A percentile compares a stretch with the other conserved stretches of the same genome.
These are phyloP conservation scores for Fusarium acutatum DNA, from an alignment of 2,329 filamentous ascomycete genomes.

Conservation along the genomic window DNA sequence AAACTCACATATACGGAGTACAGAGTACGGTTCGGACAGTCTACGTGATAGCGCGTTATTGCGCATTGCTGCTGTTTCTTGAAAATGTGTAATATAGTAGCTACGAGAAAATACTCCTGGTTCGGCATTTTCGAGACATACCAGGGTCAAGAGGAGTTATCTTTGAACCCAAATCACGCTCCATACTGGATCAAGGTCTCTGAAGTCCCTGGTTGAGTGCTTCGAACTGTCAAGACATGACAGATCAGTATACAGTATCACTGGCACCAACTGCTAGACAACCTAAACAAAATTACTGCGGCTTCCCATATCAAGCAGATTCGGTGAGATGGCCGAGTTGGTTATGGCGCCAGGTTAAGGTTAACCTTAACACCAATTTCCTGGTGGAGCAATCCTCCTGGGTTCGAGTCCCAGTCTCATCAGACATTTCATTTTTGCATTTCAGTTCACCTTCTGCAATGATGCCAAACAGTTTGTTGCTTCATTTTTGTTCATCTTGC, in stretches of 20 bases:
- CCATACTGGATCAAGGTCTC: background rate
- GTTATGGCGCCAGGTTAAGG: slow-evolving; percentile 50
- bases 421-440: slow-evolving; percentile 10
- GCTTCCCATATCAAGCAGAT: background rate
- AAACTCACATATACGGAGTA: no score
- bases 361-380: slow-evolving; percentile 43
- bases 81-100: background rate
- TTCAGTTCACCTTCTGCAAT: background rate
- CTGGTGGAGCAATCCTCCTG: slow-evolving; percentile 49
- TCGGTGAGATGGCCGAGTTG: slow-evolving; percentile 49
- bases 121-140: background rate
- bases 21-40: no score
- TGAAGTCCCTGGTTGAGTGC: background rate
- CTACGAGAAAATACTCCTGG: background rate
- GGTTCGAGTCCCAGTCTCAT: slow-evolving; percentile 50
- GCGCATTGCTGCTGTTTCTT: background rate
- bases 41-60: background rate
- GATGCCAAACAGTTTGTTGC: background rate
- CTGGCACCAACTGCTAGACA: rapidly evolving
- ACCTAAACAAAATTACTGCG: rapidly evolving
- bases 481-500: background rate
- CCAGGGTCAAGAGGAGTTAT: background rate
- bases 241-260: background rate
- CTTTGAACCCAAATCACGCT: background rate
- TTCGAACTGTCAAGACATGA: background rate